phyloP scores from a whole-genome alignment of 176 grass and related monocot species.

The Canna indica region DNA sequence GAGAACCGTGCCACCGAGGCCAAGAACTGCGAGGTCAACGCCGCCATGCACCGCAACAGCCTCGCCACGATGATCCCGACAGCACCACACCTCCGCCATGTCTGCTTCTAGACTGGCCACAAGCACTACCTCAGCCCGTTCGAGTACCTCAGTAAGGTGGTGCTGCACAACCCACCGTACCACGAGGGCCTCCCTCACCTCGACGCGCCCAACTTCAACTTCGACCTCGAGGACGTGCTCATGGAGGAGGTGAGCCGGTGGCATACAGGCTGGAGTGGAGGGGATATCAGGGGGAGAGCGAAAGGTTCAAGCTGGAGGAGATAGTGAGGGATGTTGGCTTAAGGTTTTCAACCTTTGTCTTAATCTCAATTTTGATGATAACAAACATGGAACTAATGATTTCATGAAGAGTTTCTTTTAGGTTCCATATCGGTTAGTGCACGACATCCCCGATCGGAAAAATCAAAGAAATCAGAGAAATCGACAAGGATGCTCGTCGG shows the following conservation, averaged over 20 bases:
- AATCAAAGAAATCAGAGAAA: too few species aligned
- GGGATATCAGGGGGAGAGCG: too few species aligned
- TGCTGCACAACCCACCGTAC: background rate
- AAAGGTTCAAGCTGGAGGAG: too few species aligned
- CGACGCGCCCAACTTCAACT: background rate
- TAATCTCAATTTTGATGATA: too few species aligned
- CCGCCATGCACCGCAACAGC: constrained; percentile 2
- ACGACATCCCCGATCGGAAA: too few species aligned
- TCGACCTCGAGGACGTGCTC: constrained; percentile 2
- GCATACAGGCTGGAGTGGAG: too few species aligned
- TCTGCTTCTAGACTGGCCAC: background rate
- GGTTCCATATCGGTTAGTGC: too few species aligned
- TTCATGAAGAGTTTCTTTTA: too few species aligned
- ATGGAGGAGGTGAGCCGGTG: background rate
- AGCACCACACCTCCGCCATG: background rate
- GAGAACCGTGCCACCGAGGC: background rate
- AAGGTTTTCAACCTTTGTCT: too few species aligned
- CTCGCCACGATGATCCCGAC: background rate
- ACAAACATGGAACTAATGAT: too few species aligned
- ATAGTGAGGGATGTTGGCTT: too few species aligned
- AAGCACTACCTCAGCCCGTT: background rate
- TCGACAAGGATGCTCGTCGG: too few species aligned
- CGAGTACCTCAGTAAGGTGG: background rate
- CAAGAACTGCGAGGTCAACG: background rate
- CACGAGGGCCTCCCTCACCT: background rate